phyloP scores from a whole-genome alignment of 2,329 filamentous ascomycete genomes.

The Talaromyces albobiverticillius region DNA sequence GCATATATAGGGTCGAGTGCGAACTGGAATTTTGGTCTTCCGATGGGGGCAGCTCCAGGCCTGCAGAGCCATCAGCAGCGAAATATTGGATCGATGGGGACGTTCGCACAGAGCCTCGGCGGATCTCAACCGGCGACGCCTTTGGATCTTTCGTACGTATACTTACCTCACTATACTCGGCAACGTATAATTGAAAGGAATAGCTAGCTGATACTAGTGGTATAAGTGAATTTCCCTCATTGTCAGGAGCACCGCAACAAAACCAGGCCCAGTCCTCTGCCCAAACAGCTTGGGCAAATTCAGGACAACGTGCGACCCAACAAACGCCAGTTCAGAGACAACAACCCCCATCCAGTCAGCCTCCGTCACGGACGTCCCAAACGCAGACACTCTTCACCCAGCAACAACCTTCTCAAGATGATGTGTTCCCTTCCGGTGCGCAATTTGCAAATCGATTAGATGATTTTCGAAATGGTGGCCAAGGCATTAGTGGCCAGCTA shows the following conservation, averaged over 20 bases:
- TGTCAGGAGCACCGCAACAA: conserved; percentile 57
- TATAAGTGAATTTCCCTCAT: conserved; percentile 60
- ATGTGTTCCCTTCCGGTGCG: conserved; percentile 44
- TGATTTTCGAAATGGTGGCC: conserved; percentile 57
- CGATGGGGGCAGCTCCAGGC: conserved; percentile 52
- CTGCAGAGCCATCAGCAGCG: conserved; percentile 51
- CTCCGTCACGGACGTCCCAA: conserved; percentile 40
- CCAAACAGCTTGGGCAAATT: conserved; percentile 57
- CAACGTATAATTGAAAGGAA: not conserved
- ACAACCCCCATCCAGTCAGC: conserved; percentile 43
- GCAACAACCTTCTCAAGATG: conserved; percentile 48
- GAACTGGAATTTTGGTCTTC: conserved; percentile 58
- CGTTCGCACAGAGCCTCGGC: conserved; percentile 56
- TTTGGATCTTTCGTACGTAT: conserved; percentile 57
- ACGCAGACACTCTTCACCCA: conserved; percentile 38
- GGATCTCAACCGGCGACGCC: conserved; percentile 53
- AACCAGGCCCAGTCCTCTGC: conserved; percentile 51
- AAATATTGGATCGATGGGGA: conserved; percentile 50
- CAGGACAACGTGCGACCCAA: conserved; percentile 52
- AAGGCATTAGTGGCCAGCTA: conserved; percentile 52
- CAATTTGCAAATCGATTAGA: conserved; percentile 53
- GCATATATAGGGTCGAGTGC: conserved; percentile 47
- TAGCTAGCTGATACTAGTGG: conserved; percentile 9
- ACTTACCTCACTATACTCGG: conserved; percentile 1
- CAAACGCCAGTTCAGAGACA: conserved; percentile 55